Evolutionary conservation across 2,329 filamentous ascomycete species (phyloP).

Genomic region (Stromatinia cepivora): DNA sequence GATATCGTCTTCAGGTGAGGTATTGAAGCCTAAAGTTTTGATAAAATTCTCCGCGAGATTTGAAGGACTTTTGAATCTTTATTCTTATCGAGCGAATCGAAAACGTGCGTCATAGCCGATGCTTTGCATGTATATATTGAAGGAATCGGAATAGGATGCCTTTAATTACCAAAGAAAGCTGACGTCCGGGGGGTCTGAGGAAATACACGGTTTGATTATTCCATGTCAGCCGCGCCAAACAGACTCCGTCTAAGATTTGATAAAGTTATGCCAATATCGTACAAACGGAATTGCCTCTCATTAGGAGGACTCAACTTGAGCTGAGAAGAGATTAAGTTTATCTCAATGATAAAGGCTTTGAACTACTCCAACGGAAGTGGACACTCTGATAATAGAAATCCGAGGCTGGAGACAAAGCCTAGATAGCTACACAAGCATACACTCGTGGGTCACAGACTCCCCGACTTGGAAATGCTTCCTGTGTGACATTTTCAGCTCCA

Average conservation of each 20-base stretch:
- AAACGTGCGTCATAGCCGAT: background rate
- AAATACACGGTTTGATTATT: background rate
- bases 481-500: constrained; percentile 19
- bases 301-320: background rate
- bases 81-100: background rate
- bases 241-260: background rate
- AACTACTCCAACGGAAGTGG: no score
- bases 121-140: background rate
- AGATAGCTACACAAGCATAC: background rate
- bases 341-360: background rate
- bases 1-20: background rate
- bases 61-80: no score
- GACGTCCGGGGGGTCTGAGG: background rate
- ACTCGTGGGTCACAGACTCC: background rate
- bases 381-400: no score
- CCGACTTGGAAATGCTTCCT: background rate
- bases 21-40: background rate
- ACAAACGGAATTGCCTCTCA: background rate
- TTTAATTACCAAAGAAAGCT: background rate
- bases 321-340: background rate
- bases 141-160: background rate
- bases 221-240: background rate
- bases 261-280: constrained; percentile 1
- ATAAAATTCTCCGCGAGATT: background rate
- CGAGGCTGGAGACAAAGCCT: background rate